Evolutionary conservation across 345 rosid species (phyloP).

Genomic region (Linum usitatissimum): DNA sequence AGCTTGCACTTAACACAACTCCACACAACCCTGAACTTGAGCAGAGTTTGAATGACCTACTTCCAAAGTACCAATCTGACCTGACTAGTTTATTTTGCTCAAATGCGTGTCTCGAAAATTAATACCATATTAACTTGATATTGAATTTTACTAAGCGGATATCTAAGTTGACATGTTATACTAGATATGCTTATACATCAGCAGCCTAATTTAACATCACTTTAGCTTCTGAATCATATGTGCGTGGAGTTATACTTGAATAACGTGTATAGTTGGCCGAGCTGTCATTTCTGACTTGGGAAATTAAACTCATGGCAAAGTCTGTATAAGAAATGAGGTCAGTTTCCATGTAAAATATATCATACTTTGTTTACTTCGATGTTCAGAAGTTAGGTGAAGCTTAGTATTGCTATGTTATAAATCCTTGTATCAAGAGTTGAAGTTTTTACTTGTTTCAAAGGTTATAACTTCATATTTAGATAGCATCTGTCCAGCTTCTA

Average conservation of each 20-base stretch:
- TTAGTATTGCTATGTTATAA: neutral
- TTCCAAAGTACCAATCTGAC: neutral
- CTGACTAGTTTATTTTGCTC: neutral
- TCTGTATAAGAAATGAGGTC: neutral
- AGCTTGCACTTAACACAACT: slow-evolving; percentile 20
- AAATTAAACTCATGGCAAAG: neutral
- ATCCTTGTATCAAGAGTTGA: too few relatives aligned
- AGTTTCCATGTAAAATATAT: neutral
- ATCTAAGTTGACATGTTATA: neutral
- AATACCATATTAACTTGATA: neutral
- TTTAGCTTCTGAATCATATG: neutral
- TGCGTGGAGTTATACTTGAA: neutral
- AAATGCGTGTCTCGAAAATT: neutral
- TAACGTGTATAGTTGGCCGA: neutral
- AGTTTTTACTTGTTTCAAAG: too few relatives aligned
- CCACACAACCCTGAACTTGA: neutral
- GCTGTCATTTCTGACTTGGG: neutral
- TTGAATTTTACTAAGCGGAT: neutral
- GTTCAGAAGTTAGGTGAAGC: neutral
- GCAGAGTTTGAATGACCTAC: neutral
- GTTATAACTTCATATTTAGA: neutral
- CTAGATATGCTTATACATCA: neutral
- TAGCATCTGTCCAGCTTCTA: neutral
- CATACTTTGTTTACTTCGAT: neutral
- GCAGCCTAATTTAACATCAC: neutral